Percentiles rank a stretch among this genome's conserved stretches.
phyloP scores from a whole-genome alignment of 257 asterid species.

The Datura wrightii region DNA sequence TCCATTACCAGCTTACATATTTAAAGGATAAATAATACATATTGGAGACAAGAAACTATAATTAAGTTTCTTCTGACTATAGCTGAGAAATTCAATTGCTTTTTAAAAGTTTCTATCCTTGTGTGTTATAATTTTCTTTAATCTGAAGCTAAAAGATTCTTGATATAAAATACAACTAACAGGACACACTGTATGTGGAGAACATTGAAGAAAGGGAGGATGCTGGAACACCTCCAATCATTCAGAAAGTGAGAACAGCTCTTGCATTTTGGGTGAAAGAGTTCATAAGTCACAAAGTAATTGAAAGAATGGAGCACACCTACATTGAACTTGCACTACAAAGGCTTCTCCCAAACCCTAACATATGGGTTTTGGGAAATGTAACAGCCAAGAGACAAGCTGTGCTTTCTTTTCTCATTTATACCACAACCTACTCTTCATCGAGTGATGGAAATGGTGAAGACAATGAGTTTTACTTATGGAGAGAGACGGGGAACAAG shows the following conservation, averaged over 20 bases:
- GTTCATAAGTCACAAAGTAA: slow-evolving; percentile 52
- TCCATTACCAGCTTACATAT: neutral
- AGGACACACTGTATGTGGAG: slow-evolving; percentile 67
- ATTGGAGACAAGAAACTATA: no score
- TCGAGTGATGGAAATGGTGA: slow-evolving; percentile 20
- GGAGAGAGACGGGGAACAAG: slow-evolving; percentile 41
- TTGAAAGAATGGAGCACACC: slow-evolving; percentile 44
- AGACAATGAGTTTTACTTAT: slow-evolving; percentile 32
- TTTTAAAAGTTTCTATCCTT: neutral
- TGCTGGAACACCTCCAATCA: slow-evolving; percentile 75
- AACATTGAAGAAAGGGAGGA: slow-evolving; percentile 76
- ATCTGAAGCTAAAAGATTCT: neutral
- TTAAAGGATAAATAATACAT: neutral
- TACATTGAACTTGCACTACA: slow-evolving; percentile 51
- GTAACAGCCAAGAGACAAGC: slow-evolving; percentile 53
- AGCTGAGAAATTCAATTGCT: neutral
- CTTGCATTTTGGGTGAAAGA: slow-evolving; percentile 70
- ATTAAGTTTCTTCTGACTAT: neutral
- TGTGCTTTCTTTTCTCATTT: slow-evolving; percentile 61
- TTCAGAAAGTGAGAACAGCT: slow-evolving; percentile 69
- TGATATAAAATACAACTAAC: neutral
- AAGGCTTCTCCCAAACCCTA: slow-evolving; percentile 51
- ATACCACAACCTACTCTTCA: slow-evolving; percentile 43
- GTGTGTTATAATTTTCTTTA: neutral
- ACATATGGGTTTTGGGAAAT: slow-evolving; percentile 58